phyloP scores from a whole-genome alignment of 1,139 yeast genomes.

The Hemisphaericaspora lyxosophila region DNA sequence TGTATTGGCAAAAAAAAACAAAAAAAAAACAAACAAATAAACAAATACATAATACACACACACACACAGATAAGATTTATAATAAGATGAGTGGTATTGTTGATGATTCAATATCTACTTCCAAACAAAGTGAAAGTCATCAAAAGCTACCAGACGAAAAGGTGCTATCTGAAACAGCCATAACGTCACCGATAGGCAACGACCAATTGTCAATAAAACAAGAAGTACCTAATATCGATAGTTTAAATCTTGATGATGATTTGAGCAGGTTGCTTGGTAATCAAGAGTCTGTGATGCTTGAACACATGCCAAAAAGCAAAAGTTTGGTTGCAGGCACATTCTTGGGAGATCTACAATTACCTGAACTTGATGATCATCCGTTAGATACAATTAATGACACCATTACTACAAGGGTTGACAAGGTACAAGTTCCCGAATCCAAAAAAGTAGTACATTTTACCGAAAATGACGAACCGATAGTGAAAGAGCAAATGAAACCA shows the following conservation, averaged over 20 bases:
- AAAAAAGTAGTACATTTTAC: background rate
- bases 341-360: background rate
- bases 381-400: background rate
- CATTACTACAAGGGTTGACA: background rate
- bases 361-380: background rate
- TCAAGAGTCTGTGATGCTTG: background rate
- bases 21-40: no score
- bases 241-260: conserved; percentile 27
- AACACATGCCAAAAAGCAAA: background rate
- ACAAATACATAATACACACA: background rate
- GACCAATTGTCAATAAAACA: background rate
- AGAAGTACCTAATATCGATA: conserved; percentile 27
- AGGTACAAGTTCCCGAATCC: background rate
- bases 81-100: conserved; percentile 12
- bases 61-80: background rate
- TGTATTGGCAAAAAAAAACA: no score
- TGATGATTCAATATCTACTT: conserved; percentile 10
- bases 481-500: background rate
- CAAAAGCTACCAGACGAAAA: background rate
- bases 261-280: conserved; percentile 20
- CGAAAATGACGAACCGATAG: background rate
- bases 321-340: background rate
- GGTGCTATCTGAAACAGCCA: background rate
- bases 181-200: background rate
- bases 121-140: conserved; percentile 1